These are phyloP conservation scores for Phytopythium litorale DNA, from an alignment of 352 stramenopile species.

Conservation along the genomic window DNA sequence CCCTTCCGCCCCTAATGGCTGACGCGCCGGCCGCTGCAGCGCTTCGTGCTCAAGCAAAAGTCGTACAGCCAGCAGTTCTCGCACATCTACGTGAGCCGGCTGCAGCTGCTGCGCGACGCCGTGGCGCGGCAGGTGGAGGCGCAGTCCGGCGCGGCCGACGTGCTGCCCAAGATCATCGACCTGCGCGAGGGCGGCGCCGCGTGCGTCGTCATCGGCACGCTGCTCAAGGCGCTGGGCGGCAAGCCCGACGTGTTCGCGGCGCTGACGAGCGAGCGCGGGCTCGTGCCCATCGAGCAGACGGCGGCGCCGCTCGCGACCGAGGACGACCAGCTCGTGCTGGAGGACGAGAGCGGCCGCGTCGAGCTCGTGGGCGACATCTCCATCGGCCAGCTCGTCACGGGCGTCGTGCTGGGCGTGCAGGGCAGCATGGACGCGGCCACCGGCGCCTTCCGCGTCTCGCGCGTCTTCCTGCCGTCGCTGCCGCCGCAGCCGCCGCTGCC, in stretches of 20 bases:
- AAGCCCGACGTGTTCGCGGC: conserved; percentile 85
- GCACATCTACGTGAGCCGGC: conserved; percentile 87
- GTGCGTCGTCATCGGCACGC: conserved; percentile 76
- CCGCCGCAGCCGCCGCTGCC: conserved; percentile 47
- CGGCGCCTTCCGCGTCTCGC: conserved; percentile 50
- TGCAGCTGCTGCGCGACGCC: conserved; percentile 62
- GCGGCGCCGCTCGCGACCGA: conserved; percentile 43
- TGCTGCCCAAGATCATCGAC: conserved; percentile 77
- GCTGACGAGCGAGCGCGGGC: conserved; percentile 55
- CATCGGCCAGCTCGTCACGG: conserved; percentile 55
- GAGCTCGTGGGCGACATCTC: conserved; percentile 57
- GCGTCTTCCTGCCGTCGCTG: conserved; percentile 53
- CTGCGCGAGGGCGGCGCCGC: conserved; percentile 58
- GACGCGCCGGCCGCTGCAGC: conserved; percentile 22
- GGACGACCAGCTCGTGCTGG: conserved; percentile 77
- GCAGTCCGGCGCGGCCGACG: conserved; percentile 18
- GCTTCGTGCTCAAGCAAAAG: conserved; percentile 85
- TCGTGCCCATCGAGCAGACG: conserved; percentile 34
- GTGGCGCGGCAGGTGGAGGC: conserved; percentile 46
- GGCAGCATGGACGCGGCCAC: conserved; percentile 47
- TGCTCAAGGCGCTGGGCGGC: conserved; percentile 74
- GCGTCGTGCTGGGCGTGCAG: conserved; percentile 67
- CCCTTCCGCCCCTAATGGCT: neutral
- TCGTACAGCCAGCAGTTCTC: conserved; percentile 88
- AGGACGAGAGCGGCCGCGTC: conserved; percentile 87